Evolutionary conservation across 2,329 filamentous ascomycete species (phyloP).

Genomic region (Ophidiomyces ophidiicola): DNA sequence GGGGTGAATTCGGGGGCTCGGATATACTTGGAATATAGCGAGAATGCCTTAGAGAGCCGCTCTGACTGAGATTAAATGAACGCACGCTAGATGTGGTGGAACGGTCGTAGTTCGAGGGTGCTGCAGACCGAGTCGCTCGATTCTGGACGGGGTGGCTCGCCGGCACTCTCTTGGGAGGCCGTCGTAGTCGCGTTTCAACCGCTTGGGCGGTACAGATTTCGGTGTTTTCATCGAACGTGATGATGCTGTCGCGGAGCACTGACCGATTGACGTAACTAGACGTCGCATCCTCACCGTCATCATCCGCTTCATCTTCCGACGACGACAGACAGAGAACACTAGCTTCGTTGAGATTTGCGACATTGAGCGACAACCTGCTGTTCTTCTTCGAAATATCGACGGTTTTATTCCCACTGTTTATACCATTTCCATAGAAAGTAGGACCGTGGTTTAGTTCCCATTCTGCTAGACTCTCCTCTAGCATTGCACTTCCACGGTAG

Average conservation of each 20-base stretch:
- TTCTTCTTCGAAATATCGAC: constrained; percentile 26
- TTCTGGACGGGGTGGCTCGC: constrained; percentile 20
- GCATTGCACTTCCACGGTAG: background rate
- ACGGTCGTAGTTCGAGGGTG: constrained; percentile 17
- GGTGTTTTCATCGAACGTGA: constrained; percentile 30
- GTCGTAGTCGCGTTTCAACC: constrained; percentile 24
- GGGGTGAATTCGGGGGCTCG: constrained; percentile 22
- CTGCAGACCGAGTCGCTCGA: constrained; percentile 16
- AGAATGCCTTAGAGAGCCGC: constrained; percentile 22
- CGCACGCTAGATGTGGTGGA: constrained; percentile 23
- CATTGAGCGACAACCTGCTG: constrained; percentile 28
- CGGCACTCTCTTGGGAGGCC: constrained; percentile 21
- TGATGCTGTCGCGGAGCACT: constrained; percentile 28
- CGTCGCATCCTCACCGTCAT: constrained; percentile 16
- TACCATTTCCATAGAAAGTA: background rate
- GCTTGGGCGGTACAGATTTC: constrained; percentile 34
- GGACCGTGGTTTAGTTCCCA: background rate
- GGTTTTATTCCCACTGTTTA: background rate
- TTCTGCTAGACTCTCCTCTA: background rate
- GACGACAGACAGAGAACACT: constrained; percentile 40
- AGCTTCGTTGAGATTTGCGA: constrained; percentile 32
- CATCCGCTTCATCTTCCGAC: constrained; percentile 36
- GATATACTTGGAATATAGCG: constrained; percentile 24
- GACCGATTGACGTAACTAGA: constrained; percentile 12
- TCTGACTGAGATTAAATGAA: constrained; percentile 19